Conservation (phyloP, 257 asterid genomes). For the Capsicum baccatum region DNA sequence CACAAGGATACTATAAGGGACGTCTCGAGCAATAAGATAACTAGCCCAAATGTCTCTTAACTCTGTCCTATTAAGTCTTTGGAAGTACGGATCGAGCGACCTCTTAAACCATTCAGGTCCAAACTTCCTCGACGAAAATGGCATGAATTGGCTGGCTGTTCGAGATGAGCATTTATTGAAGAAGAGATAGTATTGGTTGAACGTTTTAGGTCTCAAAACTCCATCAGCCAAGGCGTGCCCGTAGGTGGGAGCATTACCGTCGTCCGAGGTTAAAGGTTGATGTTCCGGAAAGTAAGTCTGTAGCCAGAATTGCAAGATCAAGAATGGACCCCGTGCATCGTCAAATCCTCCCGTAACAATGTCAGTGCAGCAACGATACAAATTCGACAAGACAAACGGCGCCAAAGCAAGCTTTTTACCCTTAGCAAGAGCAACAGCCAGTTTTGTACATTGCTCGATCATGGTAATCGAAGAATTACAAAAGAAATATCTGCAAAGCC, state of each 20-base stretch:
- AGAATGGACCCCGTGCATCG: conserved; percentile 10
- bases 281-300: conserved; percentile 32
- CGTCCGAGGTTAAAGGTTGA: neutral
- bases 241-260: neutral
- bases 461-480: conserved; percentile 22
- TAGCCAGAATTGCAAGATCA: conserved; percentile 33
- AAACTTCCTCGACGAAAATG: conserved; percentile 1
- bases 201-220: conserved; percentile 25
- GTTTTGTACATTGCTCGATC: conserved; percentile 24
- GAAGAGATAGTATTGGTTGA: conserved; percentile 26
- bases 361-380: conserved; percentile 25
- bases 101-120: conserved; percentile 34
- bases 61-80: conserved; percentile 16
- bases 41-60: conserved; percentile 29
- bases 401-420: conserved; percentile 34
- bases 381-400: conserved; percentile 25
- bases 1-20: neutral
- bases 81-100: conserved; percentile 32
- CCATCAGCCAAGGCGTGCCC: conserved; percentile 30
- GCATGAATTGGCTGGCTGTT: conserved; percentile 25
- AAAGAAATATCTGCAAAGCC: conserved; percentile 28
- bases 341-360: neutral
- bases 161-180: conserved; percentile 24
- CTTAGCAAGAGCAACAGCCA: conserved; percentile 25
- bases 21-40: conserved; percentile 30